A percentile compares a stretch with the other conserved stretches of the same genome.
phyloP scores from a whole-genome alignment of 2,329 filamentous ascomycete species.

The Aureobasidium sp. region DNA sequence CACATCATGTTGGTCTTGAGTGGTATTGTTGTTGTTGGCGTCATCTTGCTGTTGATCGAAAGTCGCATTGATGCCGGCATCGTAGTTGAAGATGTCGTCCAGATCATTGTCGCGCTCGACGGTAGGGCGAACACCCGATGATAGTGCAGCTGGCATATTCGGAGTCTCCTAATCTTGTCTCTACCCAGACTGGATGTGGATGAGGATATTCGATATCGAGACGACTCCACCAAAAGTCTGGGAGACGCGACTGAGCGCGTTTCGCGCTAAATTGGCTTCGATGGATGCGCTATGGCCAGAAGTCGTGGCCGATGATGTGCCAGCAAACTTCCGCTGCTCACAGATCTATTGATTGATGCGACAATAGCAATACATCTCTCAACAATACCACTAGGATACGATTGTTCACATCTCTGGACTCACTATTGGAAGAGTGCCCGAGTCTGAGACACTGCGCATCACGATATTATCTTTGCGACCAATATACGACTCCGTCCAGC shows the following conservation, averaged over 20 bases:
- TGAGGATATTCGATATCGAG: neutral
- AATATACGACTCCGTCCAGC: neutral
- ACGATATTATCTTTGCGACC: neutral
- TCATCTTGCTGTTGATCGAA: conserved; percentile 31
- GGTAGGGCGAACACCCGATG: conserved; percentile 18
- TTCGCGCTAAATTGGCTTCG: conserved; percentile 6
- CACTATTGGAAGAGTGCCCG: neutral
- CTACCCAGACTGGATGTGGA: neutral
- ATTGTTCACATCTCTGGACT: neutral
- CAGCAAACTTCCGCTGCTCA: conserved; percentile 5
- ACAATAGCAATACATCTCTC: conserved; percentile 1
- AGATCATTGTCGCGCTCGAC: conserved; percentile 43
- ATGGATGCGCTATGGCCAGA: neutral
- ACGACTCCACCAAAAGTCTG: neutral
- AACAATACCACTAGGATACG: neutral
- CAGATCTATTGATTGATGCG: neutral
- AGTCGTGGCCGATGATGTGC: neutral
- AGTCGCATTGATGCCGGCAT: conserved; percentile 50
- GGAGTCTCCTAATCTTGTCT: neutral
- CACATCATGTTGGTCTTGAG: conserved; percentile 23
- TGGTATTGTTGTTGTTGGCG: conserved; percentile 38
- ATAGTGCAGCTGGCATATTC: conserved; percentile 26
- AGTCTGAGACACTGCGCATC: neutral
- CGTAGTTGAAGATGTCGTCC: conserved; percentile 70
- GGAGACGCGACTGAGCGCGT: conserved; percentile 6